phyloP scores from a whole-genome alignment of 768 basidiomycete species.

The Panus rudis region DNA sequence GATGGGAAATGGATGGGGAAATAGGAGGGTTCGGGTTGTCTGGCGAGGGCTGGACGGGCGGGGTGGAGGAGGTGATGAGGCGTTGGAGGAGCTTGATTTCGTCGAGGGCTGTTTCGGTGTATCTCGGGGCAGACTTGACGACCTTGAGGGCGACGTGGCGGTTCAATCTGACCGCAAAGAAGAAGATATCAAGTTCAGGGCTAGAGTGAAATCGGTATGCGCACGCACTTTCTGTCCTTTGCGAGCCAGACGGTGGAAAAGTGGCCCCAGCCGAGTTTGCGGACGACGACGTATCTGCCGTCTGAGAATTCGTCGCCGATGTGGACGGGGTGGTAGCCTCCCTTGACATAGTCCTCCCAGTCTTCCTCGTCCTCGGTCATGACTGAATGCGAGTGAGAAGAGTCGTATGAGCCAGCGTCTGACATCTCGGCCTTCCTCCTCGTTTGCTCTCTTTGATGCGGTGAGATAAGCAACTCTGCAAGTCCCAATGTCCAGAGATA shows the following conservation, averaged over 20 bases:
- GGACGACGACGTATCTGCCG: conserved; percentile 81
- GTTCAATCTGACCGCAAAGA: conserved; percentile 54
- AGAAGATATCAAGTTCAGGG: conserved; percentile 2
- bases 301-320: conserved; percentile 89
- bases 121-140: conserved; percentile 94
- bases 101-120: conserved; percentile 97
- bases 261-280: conserved; percentile 95
- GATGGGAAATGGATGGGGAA: conserved; percentile 64
- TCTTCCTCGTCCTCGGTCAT: conserved; percentile 93
- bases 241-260: conserved; percentile 94
- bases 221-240: conserved; percentile 66
- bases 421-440: conserved; percentile 19
- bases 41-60: conserved; percentile 40
- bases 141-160: conserved; percentile 99
- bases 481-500: conserved; percentile 11
- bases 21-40: conserved; percentile 44
- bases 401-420: conserved; percentile 34
- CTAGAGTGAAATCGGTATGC: conserved; percentile 1
- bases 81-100: conserved; percentile 98
- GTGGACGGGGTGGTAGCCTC: conserved; percentile 89
- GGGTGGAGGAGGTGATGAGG: conserved; percentile 77
- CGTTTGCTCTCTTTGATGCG: conserved; percentile 4
- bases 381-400: conserved; percentile 67
- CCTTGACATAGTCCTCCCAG: conserved; percentile 71
- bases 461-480: not conserved